Percentiles rank a stretch among this genome's conserved stretches.
These are phyloP conservation scores for Xylaria sp. DNA, from an alignment of 2,329 filamentous ascomycete genomes.

Conservation along the genomic window DNA sequence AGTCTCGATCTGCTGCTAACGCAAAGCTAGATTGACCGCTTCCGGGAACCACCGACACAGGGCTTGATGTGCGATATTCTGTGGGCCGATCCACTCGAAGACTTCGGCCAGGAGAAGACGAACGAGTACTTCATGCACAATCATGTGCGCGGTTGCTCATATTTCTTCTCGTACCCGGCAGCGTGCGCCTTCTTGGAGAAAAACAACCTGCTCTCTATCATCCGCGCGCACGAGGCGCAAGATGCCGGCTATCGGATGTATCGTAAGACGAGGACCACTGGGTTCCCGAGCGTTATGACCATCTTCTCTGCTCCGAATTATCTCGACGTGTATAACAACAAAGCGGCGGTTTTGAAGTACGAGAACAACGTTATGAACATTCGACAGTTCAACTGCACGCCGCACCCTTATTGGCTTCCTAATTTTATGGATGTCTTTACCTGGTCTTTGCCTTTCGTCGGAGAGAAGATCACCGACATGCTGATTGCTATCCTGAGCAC, in stretches of 20 bases:
- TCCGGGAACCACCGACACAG: constrained; percentile 95
- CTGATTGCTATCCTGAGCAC: constrained; percentile 97
- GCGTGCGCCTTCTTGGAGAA: constrained; percentile 98
- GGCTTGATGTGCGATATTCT: constrained; percentile 99
- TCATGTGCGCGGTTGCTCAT: constrained; percentile 96
- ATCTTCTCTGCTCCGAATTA: constrained; percentile 99
- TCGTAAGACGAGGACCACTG: constrained; percentile 94
- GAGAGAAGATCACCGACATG: constrained; percentile 99
- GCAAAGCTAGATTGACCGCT: constrained; percentile 79
- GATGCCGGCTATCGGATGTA: constrained; percentile 99
- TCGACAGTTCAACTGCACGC: constrained; percentile 98
- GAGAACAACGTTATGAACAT: constrained; percentile 99
- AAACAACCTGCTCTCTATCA: constrained; percentile 96
- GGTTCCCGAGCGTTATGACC: constrained; percentile 99
- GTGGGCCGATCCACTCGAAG: constrained; percentile 96
- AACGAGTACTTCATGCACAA: constrained; percentile 98
- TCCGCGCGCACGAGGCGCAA: constrained; percentile 96
- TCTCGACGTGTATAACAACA: constrained; percentile 99
- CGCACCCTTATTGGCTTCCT: constrained; percentile 97
- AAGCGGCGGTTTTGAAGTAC: constrained; percentile 97
- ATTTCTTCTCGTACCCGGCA: constrained; percentile 98
- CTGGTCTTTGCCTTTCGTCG: constrained; percentile 98
- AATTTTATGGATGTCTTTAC: constrained; percentile 99
- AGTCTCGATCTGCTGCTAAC: constrained; percentile 18
- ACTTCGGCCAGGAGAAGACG: constrained; percentile 98